Evolutionary conservation across 2,329 filamentous ascomycete genomes (phyloP), one percentile per base, ranked within the genome.

Genomic region (Clonostachys rosea): DNA sequence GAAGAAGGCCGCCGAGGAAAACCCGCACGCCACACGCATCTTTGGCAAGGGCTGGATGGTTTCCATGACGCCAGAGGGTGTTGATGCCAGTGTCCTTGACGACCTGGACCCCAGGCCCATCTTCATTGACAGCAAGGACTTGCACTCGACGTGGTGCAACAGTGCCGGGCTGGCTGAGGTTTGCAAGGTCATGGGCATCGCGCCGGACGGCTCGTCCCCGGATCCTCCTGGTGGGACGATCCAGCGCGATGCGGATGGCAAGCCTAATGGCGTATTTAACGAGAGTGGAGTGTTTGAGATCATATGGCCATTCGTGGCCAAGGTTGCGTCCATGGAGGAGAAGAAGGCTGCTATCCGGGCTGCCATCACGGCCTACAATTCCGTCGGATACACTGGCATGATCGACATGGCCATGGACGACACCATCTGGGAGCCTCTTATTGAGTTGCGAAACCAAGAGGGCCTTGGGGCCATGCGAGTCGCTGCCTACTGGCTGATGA

Each of bases 351-450:
- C 72, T 4, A 68, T 81, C 50, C 60, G 62, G 16, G 71, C 71
- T 0, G 78, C 76, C 0, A 68, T 81, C 20, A 55, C 66, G 4
- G 68, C 73, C 1, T 81, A 79, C 53, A 74, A 73, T 50, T 60
- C 67, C 0, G 73, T 69, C 2, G 78, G 79, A 2, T 79, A 77
- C 54, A 81, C 77, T 0, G 76, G 78, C 3, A 67, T 78, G 37
- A 66, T 79, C 8, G 78, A 82, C 45, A 81, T 82, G 79, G 79
- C 79, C 41, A 81, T 81, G 78, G 78, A 82, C 49, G 76, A 81
- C 37, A 72, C 69, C 20, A 70, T 71, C 1, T 82, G 78, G 78
- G 71, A 73, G 34, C 66, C 70, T 2, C 65, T 81, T 2, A 54
- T 75, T 0, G 68, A 68, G n/a, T 57, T 80, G 13, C 68, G 65